Evolutionary conservation across 75 land plant genomes (phyloP), one percentile per base, ranked within the genome.

Genomic region (Chamaecyparis obtusa): DNA sequence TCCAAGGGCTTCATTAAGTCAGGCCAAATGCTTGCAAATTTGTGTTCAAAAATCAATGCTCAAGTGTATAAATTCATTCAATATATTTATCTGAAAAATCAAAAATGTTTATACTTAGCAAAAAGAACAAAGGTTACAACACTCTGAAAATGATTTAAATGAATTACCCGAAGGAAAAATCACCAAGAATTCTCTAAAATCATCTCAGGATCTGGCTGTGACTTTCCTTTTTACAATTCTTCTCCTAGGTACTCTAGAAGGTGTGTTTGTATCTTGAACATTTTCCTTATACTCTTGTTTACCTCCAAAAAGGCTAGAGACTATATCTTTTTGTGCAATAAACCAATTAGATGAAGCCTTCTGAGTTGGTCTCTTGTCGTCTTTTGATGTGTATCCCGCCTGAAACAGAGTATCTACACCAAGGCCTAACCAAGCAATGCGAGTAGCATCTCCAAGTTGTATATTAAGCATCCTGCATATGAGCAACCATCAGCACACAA

Each of bases 401-500:
- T 94, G 85, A 55, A 84, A 84, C 64, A 95, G 89, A 11, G 99
- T 93, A 86, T 93, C 93, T 5, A 88, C 93, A 44, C 92, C 97
- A 37, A 96, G 87, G 2, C 99, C 99, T 5, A 97, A 91, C 95
- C 92, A 95, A 72, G 95, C 91, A 57, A 93, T 87, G 79, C 98
- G 91, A 37, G 95, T 93, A 87, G 82, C 89, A 78, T 97, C 99
- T 43, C 98, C 98, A 44, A 97, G 32, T 83, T 94, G 92, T 74
- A 93, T 92, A 88, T 94, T 96, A 84, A 96, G 79, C n/a, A 92
- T 51, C 93, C 99, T 97, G 92, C 88, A 90, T 41, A 60, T 16
- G 83, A 16, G 21, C 32, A 78, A n/a, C 89, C 83, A 33, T 24
- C 87, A 46, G 30, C n/a, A 76, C 32, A 51, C 79, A 30, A 55